These are phyloP conservation scores for Panicum miliaceum DNA, from an alignment of 176 grass and related monocot species.

Conservation along the genomic window DNA sequence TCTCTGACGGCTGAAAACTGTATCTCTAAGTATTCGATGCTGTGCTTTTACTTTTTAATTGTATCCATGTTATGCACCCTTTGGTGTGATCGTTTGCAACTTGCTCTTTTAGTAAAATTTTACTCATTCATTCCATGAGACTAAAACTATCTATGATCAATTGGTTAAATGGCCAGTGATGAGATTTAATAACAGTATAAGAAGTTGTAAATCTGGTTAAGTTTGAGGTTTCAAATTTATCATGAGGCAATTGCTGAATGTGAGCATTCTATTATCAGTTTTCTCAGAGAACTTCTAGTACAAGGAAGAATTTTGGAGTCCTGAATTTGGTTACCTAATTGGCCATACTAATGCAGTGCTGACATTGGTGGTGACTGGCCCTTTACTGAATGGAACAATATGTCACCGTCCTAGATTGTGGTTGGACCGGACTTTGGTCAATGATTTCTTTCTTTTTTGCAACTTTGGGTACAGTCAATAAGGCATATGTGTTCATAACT, in stretches of 20 bases:
- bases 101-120: constrained; percentile 32
- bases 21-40: neutral
- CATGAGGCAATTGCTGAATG: constrained; percentile 23
- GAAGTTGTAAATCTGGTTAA: neutral
- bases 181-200: constrained; percentile 7
- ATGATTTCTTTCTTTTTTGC: neutral
- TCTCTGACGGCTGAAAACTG: neutral
- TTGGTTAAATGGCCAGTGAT: constrained; percentile 9
- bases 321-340: neutral
- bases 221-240: neutral
- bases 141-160: neutral
- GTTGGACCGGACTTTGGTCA: neutral
- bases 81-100: neutral
- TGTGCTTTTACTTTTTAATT: constrained; percentile 14
- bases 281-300: neutral
- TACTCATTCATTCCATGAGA: neutral
- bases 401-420: constrained; percentile 24
- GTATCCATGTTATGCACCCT: constrained; percentile 7
- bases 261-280: neutral
- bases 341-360: constrained; percentile 14
- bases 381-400: constrained; percentile 33
- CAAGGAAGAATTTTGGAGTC: neutral
- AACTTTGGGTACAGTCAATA: neutral
- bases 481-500: constrained; percentile 17
- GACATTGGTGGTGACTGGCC: neutral